These are phyloP conservation scores for Ophiostoma himal-ulmi DNA, from an alignment of 2,329 filamentous ascomycete species.

Conservation along the genomic window DNA sequence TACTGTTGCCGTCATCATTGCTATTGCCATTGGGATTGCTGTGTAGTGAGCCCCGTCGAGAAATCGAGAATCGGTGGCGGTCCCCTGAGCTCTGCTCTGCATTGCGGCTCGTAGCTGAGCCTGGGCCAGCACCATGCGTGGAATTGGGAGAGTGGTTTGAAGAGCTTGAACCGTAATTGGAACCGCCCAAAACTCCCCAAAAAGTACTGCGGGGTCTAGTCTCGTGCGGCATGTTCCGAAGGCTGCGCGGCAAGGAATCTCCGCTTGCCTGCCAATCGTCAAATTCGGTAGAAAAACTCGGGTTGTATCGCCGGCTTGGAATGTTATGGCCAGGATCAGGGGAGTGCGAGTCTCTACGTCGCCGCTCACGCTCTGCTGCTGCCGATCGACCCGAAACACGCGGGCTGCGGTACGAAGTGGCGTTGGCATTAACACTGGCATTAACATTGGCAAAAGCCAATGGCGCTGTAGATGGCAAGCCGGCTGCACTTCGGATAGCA, in stretches of 20 bases:
- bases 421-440: not conserved
- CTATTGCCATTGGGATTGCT: not conserved
- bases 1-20: not conserved
- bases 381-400: conserved; percentile 19
- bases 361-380: conserved; percentile 21
- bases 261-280: not conserved
- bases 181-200: not conserved
- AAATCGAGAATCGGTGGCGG: not conserved
- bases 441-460: not conserved
- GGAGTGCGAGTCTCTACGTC: conserved; percentile 26
- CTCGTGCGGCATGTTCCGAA: not conserved
- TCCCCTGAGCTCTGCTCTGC: not conserved
- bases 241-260: not conserved
- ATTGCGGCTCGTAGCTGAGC: not conserved
- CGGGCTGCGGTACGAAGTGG: conserved; percentile 21
- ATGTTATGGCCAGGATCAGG: conserved; percentile 16
- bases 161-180: not conserved
- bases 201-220: not conserved
- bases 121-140: not conserved
- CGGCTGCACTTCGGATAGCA: conserved; percentile 28
- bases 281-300: not conserved
- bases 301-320: conserved; percentile 13
- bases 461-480: conserved; percentile 6
- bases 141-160: not conserved
- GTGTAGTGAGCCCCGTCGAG: not conserved